These are phyloP conservation scores for Maudiozyma saulgeensis DNA, from an alignment of 805 yeast species.

Conservation along the genomic window DNA sequence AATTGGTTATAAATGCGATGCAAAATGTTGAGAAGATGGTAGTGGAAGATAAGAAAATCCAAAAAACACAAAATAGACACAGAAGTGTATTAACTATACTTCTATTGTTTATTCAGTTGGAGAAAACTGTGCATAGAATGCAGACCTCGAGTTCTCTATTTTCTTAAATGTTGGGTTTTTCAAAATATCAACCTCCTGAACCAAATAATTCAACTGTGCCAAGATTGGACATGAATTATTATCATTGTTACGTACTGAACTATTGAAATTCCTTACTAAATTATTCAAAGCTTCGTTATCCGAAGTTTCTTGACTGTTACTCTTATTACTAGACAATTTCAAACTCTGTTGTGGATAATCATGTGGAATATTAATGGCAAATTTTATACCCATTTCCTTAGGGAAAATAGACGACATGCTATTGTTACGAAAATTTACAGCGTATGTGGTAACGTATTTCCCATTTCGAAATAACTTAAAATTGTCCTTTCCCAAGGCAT, in stretches of 20 bases:
- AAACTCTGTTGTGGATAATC: conserved; percentile 20
- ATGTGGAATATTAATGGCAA: conserved; percentile 14
- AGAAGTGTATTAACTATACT: no score
- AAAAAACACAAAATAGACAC: no score
- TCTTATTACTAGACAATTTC: conserved; percentile 9
- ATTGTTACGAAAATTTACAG: conserved; percentile 4
- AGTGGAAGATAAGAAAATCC: no score
- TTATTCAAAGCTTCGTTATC: conserved; percentile 1
- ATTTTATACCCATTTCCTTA: conserved; percentile 6
- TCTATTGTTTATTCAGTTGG: background rate
- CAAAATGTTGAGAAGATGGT: no score
- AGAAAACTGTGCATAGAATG: conserved; percentile 9
- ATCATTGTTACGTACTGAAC: conserved; percentile 9
- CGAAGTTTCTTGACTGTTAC: conserved; percentile 3
- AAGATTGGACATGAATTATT: background rate
- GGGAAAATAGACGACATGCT: background rate
- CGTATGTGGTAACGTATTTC: conserved; percentile 16
- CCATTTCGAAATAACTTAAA: conserved; percentile 18
- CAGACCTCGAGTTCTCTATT: conserved; percentile 10
- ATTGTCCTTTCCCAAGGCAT: conserved; percentile 9
- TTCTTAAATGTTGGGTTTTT: conserved; percentile 8
- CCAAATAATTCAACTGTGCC: conserved; percentile 20
- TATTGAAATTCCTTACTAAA: conserved; percentile 17
- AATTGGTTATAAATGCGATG: no score
- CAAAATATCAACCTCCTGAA: conserved; percentile 12